Percentiles rank a stretch among this genome's conserved stretches.
Conservation (phyloP, 2,329 filamentous ascomycete species). For the Hypomyces perniciosus region DNA sequence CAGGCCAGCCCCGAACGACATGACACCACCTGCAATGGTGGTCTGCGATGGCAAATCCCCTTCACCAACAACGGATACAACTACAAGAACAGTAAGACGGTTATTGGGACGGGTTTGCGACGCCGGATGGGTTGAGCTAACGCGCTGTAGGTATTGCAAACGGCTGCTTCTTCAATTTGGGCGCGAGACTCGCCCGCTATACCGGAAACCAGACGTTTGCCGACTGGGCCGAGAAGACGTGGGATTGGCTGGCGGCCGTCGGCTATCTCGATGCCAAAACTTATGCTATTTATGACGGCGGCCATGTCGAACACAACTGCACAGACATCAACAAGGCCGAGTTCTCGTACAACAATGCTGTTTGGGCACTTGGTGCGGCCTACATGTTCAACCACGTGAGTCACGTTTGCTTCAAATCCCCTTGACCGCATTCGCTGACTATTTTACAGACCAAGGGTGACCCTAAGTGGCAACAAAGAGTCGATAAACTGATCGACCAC, state of each 20-base stretch:
- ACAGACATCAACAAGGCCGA: slow-evolving; percentile 49
- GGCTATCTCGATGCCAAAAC: slow-evolving; percentile 53
- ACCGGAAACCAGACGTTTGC: slow-evolving; percentile 60
- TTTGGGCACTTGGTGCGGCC: slow-evolving; percentile 53
- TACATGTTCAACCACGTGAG: slow-evolving; percentile 57
- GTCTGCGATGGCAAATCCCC: slow-evolving; percentile 73
- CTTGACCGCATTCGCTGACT: slow-evolving; percentile 3
- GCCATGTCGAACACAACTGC: slow-evolving; percentile 47
- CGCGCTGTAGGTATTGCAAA: slow-evolving; percentile 42
- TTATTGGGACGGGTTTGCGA: background rate
- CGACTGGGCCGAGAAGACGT: slow-evolving; percentile 57
- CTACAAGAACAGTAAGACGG: slow-evolving; percentile 57
- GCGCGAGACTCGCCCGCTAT: slow-evolving; percentile 65
- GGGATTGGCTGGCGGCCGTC: slow-evolving; percentile 53
- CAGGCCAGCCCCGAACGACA: slow-evolving; percentile 53
- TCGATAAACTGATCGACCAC: slow-evolving; percentile 35
- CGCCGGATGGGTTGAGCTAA: background rate
- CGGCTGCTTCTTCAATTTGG: slow-evolving; percentile 58
- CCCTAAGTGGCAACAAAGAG: slow-evolving; percentile 45
- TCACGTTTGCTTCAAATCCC: slow-evolving; percentile 4
- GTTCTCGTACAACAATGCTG: slow-evolving; percentile 56
- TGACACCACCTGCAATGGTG: slow-evolving; percentile 47
- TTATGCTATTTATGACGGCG: slow-evolving; percentile 57
- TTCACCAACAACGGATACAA: slow-evolving; percentile 67
- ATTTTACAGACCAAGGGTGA: slow-evolving; percentile 38